Evolutionary conservation across 257 asterid species (phyloP).

Genomic region (Leonotis leonurus): DNA sequence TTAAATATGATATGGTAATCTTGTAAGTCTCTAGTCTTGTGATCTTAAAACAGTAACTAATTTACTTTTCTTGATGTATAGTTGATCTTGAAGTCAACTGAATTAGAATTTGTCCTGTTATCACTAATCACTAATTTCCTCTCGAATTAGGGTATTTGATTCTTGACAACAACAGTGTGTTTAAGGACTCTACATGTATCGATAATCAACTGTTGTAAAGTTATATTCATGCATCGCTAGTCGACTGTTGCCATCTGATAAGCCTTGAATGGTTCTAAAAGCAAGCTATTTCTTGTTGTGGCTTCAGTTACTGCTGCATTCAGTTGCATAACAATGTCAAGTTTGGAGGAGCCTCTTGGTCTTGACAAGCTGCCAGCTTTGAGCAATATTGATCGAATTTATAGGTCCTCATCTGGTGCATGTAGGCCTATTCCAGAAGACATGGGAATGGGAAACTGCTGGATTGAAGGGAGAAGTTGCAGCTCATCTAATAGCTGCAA

Average conservation of each 20-base stretch:
- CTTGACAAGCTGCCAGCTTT: conserved; percentile 80
- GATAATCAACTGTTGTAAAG: conserved; percentile 6
- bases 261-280: conserved; percentile 5
- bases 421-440: conserved; percentile 77
- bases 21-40: not conserved
- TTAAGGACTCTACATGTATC: too few relatives aligned
- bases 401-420: conserved; percentile 62
- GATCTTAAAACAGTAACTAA: not conserved
- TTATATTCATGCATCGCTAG: conserved; percentile 6
- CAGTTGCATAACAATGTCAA: conserved; percentile 58
- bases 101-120: not conserved
- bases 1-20: not conserved
- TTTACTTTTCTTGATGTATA: not conserved
- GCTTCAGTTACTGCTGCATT: conserved; percentile 25
- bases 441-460: conserved; percentile 63
- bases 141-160: too few relatives aligned
- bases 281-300: conserved; percentile 7
- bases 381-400: conserved; percentile 59
- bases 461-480: conserved; percentile 91
- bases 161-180: too few relatives aligned
- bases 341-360: conserved; percentile 91
- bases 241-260: conserved; percentile 14
- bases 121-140: not conserved
- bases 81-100: not conserved
- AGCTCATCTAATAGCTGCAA: conserved; percentile 78